A percentile compares a stretch with the other conserved stretches of the same genome.
Evolutionary conservation across 352 stramenopile species (phyloP).

Genomic region (Blastocystis sp.): DNA sequence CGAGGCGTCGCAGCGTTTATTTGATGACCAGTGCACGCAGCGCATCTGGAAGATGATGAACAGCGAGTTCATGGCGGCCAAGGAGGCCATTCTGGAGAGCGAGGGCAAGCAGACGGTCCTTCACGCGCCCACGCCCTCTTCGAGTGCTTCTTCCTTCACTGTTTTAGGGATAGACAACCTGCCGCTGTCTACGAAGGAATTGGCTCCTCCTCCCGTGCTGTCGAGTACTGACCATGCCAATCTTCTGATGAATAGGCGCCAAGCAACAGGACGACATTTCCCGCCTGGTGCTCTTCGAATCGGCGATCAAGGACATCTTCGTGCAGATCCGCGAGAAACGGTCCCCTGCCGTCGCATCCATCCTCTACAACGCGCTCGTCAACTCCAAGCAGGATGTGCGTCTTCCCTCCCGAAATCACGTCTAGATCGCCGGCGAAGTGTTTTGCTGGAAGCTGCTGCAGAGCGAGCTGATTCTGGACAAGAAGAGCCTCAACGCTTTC

Average conservation of each 20-base stretch:
- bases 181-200: conserved; percentile 17
- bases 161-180: conserved; percentile 24
- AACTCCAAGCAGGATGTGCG: conserved; percentile 38
- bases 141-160: conserved; percentile 1
- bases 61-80: conserved; percentile 23
- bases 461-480: not conserved
- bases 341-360: not conserved
- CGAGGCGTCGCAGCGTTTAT: conserved; percentile 23
- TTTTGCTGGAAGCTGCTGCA: conserved; percentile 46
- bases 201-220: conserved; percentile 41
- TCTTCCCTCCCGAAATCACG: not conserved
- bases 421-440: conserved; percentile 24
- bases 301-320: conserved; percentile 10
- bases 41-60: conserved; percentile 62
- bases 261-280: conserved; percentile 30
- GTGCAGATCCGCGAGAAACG: not conserved
- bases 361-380: not conserved
- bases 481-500: not conserved
- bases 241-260: not conserved
- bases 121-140: not conserved
- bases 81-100: conserved; percentile 18
- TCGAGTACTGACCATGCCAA: not conserved
- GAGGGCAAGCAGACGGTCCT: conserved; percentile 1
- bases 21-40: not conserved
- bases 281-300: conserved; percentile 8